These are phyloP conservation scores for Kodamaea restingae DNA, from an alignment of 805 yeast species.

Conservation along the genomic window DNA sequence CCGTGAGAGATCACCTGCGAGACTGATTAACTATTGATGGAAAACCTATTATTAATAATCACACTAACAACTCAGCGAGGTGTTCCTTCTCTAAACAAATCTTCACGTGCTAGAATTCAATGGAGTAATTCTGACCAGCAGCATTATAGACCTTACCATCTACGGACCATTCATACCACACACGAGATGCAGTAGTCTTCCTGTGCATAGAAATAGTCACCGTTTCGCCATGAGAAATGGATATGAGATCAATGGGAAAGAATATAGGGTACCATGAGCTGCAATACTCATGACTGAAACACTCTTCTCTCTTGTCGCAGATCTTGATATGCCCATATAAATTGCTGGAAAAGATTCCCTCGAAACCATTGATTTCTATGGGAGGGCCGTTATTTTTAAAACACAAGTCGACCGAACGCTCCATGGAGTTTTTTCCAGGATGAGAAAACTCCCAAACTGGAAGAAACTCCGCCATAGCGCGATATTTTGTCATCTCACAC, in stretches of 20 bases:
- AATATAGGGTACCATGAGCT: slow-evolving; percentile 38
- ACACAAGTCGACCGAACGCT: not conserved
- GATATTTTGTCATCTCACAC: slow-evolving; percentile 15
- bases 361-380: slow-evolving; percentile 57
- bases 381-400: not conserved
- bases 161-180: slow-evolving; percentile 27
- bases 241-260: slow-evolving; percentile 25
- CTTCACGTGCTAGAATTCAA: not conserved
- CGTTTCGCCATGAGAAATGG: slow-evolving; percentile 9
- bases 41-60: not conserved
- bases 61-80: too few species aligned
- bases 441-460: slow-evolving; percentile 63
- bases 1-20: slow-evolving; percentile 8
- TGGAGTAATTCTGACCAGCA: slow-evolving; percentile 12
- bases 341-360: slow-evolving; percentile 70
- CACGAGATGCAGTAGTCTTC: slow-evolving; percentile 7
- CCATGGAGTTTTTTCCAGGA: slow-evolving; percentile 27
- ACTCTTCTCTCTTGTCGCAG: slow-evolving; percentile 32
- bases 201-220: slow-evolving; percentile 14
- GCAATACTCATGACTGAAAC: slow-evolving; percentile 19
- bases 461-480: slow-evolving; percentile 33
- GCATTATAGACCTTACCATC: slow-evolving; percentile 17
- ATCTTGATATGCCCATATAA: slow-evolving; percentile 58
- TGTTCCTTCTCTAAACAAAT: too few species aligned
- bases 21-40: slow-evolving; percentile 2